Conservation (phyloP, 1,139 yeast genomes). For the Taiozyma onychis region DNA sequence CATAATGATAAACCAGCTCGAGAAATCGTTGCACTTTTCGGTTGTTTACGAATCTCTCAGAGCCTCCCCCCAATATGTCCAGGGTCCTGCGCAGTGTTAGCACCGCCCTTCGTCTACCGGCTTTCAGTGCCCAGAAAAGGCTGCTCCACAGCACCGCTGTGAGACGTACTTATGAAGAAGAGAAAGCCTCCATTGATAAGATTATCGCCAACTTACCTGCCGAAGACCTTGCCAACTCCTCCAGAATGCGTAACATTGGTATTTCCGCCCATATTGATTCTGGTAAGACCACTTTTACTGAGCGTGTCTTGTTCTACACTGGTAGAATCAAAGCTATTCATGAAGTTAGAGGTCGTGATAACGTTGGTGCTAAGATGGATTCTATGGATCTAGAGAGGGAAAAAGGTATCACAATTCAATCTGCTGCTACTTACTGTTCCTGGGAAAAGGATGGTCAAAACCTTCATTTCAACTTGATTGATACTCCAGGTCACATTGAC, state of each 20-base stretch:
- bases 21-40: not conserved
- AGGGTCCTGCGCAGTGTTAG: not conserved
- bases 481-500: constrained; percentile 98
- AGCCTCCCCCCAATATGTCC: not conserved
- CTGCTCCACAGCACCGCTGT: constrained; percentile 23
- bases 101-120: not conserved
- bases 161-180: constrained; percentile 54
- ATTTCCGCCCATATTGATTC: constrained; percentile 97
- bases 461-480: constrained; percentile 90
- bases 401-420: constrained; percentile 96
- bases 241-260: constrained; percentile 85
- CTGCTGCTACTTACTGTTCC: constrained; percentile 97
- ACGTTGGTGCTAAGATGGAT: constrained; percentile 99
- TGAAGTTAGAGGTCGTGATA: constrained; percentile 96
- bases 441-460: constrained; percentile 73
- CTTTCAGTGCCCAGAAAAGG: constrained; percentile 6
- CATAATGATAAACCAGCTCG: not conserved
- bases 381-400: constrained; percentile 97
- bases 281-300: constrained; percentile 96
- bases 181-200: constrained; percentile 59
- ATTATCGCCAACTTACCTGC: constrained; percentile 45
- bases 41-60: not conserved
- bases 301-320: constrained; percentile 91
- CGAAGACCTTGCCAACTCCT: constrained; percentile 50
- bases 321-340: constrained; percentile 97